Percentiles rank a stretch among this genome's conserved stretches.
phyloP scores from a whole-genome alignment of 2,329 filamentous ascomycete species.

The Verticillium dahliae region DNA sequence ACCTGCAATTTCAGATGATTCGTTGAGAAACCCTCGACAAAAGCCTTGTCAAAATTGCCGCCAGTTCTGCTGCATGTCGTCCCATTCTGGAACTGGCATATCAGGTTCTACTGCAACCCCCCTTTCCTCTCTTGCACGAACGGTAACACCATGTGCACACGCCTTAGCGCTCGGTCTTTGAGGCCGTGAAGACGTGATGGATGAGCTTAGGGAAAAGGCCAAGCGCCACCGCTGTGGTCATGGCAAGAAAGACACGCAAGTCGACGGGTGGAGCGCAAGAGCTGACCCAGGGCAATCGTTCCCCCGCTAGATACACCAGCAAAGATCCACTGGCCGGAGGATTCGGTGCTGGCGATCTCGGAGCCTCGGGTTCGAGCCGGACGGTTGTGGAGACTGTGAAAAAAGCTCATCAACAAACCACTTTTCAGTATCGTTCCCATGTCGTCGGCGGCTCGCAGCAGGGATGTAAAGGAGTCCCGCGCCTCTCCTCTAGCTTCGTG shows the following conservation, averaged over 20 bases:
- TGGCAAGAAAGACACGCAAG: neutral
- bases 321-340: neutral
- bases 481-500: too few relatives aligned
- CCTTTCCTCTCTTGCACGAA: neutral
- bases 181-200: neutral
- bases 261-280: neutral
- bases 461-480: too few relatives aligned
- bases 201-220: neutral
- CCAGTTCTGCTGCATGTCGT: neutral
- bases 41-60: neutral
- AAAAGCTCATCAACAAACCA: neutral
- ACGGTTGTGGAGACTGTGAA: neutral
- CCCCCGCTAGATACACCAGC: neutral
- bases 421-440: neutral
- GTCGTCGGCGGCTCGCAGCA: too few relatives aligned
- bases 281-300: neutral
- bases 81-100: neutral
- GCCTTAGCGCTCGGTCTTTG: neutral
- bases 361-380: neutral
- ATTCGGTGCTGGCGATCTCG: slow-evolving; percentile 1
- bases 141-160: neutral
- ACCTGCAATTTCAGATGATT: too few relatives aligned
- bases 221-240: neutral
- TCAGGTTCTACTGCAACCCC: neutral
- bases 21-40: neutral